Evolutionary conservation across 1,284 basidiomycete species (phyloP).

Genomic region (Cutaneotrichosporon spelunceum): DNA sequence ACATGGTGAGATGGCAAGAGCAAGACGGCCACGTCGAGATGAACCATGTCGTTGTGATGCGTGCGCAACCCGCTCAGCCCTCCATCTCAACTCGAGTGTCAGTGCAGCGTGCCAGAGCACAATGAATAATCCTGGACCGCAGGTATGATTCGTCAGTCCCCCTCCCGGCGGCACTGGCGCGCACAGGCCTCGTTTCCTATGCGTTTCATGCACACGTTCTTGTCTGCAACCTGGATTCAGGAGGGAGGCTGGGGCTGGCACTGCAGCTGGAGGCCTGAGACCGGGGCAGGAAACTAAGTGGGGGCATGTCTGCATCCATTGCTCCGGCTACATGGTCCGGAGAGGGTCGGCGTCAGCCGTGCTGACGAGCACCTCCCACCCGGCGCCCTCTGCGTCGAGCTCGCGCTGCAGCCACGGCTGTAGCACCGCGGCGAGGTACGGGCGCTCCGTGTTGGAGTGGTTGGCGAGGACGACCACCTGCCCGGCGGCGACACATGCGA

Average conservation of each 20-base stretch:
- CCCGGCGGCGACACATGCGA: constrained; percentile 69
- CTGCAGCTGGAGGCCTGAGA: too few species aligned
- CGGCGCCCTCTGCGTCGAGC: constrained; percentile 48
- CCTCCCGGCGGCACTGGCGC: background rate
- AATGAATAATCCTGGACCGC: background rate
- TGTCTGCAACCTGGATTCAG: background rate
- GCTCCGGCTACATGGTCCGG: constrained; percentile 15
- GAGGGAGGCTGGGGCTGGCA: too few species aligned
- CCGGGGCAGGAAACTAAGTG: too few species aligned
- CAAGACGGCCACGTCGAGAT: too few species aligned
- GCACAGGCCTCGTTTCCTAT: background rate
- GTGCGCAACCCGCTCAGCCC: too few species aligned
- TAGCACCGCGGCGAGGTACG: constrained; percentile 67
- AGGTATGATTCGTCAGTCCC: background rate
- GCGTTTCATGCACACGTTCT: background rate
- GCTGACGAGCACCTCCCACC: constrained; percentile 23
- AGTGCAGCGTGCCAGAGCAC: background rate
- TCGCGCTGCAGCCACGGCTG: constrained; percentile 61
- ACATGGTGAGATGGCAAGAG: background rate
- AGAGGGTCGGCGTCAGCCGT: constrained; percentile 24
- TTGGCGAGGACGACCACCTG: constrained; percentile 76
- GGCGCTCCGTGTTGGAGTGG: constrained; percentile 84
- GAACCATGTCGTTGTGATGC: background rate
- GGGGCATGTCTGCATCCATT: background rate
- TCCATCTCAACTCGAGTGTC: background rate